Conservation (phyloP, 192 early-diverging fungal species). For the Diversispora epigaea region DNA sequence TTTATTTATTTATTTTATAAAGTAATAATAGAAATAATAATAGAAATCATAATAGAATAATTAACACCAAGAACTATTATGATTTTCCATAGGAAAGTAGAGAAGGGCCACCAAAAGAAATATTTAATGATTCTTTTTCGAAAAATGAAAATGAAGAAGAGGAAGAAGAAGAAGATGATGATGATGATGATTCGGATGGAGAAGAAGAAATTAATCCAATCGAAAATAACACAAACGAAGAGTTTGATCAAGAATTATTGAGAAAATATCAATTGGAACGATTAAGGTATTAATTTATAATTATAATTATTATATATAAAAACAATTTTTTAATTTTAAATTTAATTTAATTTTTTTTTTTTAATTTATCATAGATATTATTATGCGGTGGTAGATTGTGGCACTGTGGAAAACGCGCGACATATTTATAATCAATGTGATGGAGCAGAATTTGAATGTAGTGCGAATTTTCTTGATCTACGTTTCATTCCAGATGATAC, state of each 20-base stretch:
- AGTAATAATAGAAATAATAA: background rate
- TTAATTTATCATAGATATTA: slow-evolving; percentile 59
- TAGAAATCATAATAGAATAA: too few relatives aligned
- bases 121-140: slow-evolving; percentile 50
- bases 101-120: slow-evolving; percentile 75
- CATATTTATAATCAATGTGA: slow-evolving; percentile 83
- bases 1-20: background rate
- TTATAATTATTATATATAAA: too few relatives aligned
- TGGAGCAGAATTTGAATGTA: slow-evolving; percentile 87
- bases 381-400: slow-evolving; percentile 94
- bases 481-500: slow-evolving; percentile 91
- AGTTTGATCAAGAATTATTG: slow-evolving; percentile 80
- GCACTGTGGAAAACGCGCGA: slow-evolving; percentile 77
- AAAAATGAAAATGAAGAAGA: slow-evolving; percentile 32
- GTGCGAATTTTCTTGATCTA: slow-evolving; percentile 91
- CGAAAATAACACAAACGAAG: slow-evolving; percentile 57
- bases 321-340: background rate
- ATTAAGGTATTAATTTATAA: slow-evolving; percentile 50
- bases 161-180: slow-evolving; percentile 59
- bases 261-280: slow-evolving; percentile 92
- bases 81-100: slow-evolving; percentile 51
- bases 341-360: background rate
- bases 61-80: background rate
- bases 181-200: slow-evolving; percentile 24
- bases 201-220: slow-evolving; percentile 46